Evolutionary conservation across 345 rosid species (phyloP), one percentile per base, ranked within the genome.

Genomic region (Salix arbutifolia): DNA sequence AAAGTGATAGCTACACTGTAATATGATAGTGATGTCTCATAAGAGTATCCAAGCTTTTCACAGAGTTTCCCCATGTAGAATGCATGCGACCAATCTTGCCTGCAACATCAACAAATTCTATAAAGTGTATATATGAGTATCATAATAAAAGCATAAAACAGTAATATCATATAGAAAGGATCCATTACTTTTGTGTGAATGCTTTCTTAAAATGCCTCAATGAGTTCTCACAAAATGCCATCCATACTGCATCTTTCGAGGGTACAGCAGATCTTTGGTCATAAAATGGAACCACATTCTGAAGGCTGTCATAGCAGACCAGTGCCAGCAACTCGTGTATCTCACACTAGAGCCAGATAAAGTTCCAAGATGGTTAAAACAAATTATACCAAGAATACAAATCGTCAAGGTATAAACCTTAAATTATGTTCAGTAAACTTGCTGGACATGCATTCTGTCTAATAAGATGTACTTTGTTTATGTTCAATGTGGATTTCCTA

Each of bases 11-110:
- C 98, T 79, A 86, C 88, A 67, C 87, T 85, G 85, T 89, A 95
- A 82, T 89, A 90, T 60, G 97, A 85, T 71, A 95, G 87, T 19
- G 89, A 88, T 72, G 77, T 81, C 81, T 90, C 92, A 74, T 82
- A 87, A 9, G 94, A 77, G 80, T 88, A 88, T 71, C 91, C 92
- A 74, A 95, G 97, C 89, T 95, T 95, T 83, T 95, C 90, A 83
- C 88, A 85, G 79, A 95, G 97, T 86, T 95, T 95, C 71, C 98
- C 99, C 87, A 95, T 89, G 80, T 95, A 95, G 84, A 95, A 91
- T 76, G 99, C 94, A 87, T 95, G 92, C 42, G 97, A 91, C 99
- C 99, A 95, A 77, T 93, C 98, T 83, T 89, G 91, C 88, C 99
- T 95, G 91, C 65, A 79, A 67, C 42, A 83, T 18, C 75, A 71